These are phyloP conservation scores for Xylaria arbuscula DNA, from an alignment of 2,329 filamentous ascomycete genomes.

Conservation along the genomic window DNA sequence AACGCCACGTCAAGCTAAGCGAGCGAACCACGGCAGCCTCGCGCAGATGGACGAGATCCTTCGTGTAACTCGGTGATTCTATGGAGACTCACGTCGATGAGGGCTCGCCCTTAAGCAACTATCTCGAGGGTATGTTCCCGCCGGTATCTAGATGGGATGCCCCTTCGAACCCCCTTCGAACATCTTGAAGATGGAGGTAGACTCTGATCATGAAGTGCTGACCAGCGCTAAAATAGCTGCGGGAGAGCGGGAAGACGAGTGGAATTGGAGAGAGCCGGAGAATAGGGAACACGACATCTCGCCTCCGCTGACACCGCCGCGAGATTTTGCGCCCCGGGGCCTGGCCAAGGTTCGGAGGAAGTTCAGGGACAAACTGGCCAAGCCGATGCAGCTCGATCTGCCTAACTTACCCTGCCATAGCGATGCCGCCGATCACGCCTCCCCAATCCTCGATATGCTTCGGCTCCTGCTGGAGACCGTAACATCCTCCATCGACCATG, in stretches of 20 bases:
- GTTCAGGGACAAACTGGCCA: constrained; percentile 47
- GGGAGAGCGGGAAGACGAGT: constrained; percentile 46
- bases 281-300: constrained; percentile 44
- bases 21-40: constrained; percentile 29
- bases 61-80: constrained; percentile 47
- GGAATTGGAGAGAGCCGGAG: constrained; percentile 47
- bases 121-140: constrained; percentile 48
- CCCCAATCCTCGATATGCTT: constrained; percentile 44
- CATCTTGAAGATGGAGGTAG: constrained; percentile 7
- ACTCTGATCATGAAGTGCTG: constrained; percentile 33
- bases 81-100: constrained; percentile 52
- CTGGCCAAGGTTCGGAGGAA: constrained; percentile 48
- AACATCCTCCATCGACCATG: constrained; percentile 50
- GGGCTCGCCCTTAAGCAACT: constrained; percentile 52
- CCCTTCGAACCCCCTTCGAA: neutral
- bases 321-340: constrained; percentile 51
- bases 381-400: constrained; percentile 45
- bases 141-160: neutral
- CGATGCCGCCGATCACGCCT: constrained; percentile 44
- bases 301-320: constrained; percentile 47
- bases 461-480: constrained; percentile 47
- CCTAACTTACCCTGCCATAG: constrained; percentile 42
- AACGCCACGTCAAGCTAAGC: constrained; percentile 32
- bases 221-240: constrained; percentile 43
- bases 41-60: constrained; percentile 49